Conservation (phyloP, 805 yeast species). For the Cyberlindnera galapagoensis region DNA sequence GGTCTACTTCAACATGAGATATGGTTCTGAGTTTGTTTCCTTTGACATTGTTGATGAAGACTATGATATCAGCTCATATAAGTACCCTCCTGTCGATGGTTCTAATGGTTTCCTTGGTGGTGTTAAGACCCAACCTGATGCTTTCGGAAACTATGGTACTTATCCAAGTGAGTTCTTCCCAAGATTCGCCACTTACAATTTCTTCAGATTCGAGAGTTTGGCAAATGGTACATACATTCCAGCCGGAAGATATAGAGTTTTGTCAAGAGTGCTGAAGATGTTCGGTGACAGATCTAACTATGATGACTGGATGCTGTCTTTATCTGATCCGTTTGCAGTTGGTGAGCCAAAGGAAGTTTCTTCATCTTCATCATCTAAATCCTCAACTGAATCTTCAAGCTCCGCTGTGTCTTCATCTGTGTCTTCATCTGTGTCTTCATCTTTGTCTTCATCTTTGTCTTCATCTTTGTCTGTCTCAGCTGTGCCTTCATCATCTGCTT, state of each 20-base stretch:
- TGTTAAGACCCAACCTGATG: conserved; percentile 2
- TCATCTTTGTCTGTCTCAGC: neutral
- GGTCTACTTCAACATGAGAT: conserved; percentile 5
- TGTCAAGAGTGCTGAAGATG: conserved; percentile 7
- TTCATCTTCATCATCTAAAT: conserved; percentile 2
- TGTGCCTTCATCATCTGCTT: no score
- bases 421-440: conserved; percentile 3
- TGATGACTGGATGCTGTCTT: conserved; percentile 8
- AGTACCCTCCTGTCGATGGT: conserved; percentile 7
- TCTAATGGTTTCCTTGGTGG: conserved; percentile 8
- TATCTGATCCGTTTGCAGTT: conserved; percentile 7
- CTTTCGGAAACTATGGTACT: neutral
- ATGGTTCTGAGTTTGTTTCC: no score
- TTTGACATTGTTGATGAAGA: conserved; percentile 13
- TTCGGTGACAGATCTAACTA: conserved; percentile 6
- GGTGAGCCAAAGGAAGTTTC: neutral
- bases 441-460: neutral
- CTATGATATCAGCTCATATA: conserved; percentile 5
- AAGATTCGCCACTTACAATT: conserved; percentile 1
- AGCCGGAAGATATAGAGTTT: conserved; percentile 10
- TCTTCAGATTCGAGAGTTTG: conserved; percentile 5
- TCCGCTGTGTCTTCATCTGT: neutral
- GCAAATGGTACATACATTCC: conserved; percentile 10
- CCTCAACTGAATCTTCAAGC: neutral
- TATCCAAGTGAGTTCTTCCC: conserved; percentile 5